Evolutionary conservation across 345 rosid species (phyloP), one percentile per base, ranked within the genome.

Genomic region (Syzygium aqueum): DNA sequence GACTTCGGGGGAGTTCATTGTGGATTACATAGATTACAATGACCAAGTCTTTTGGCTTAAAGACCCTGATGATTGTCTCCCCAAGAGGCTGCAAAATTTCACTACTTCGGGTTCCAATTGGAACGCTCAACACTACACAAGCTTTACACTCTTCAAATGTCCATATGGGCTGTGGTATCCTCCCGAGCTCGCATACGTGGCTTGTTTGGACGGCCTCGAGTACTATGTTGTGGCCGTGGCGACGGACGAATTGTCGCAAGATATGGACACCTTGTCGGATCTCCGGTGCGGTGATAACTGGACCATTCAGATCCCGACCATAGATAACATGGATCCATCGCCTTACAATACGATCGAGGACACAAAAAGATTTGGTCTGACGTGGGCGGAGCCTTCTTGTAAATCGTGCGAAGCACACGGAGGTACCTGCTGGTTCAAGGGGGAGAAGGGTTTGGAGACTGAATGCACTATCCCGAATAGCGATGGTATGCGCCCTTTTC

Each of bases 301-400:
- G n/a, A 84, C 84, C 28, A 78, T 89, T 22, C 13, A 27, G 73
- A 88, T 88, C 25, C 92, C 90, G 40, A 17, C 61, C 54, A 9
- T 8, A 19, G 3, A 54, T 21, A 7, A 1, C 57, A 21, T 9
- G 25, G 21, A 7, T 54, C 17, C 80, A 10, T 86, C 56, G 84
- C 23, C 73, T 2, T 37, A 43, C 33, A 30, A 59, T 88, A 59
- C 65, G 87, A 78, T 52, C 40, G 28, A 7, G 57, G 7, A 6
- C 57, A 19, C 82, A 43, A 43, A 43, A 43, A 43, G 46, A 14
- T 14, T 89, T 22, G 57, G 10, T 49, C 85, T 91, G 73, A 85
- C 77, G 22, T 91, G 92, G 92, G 80, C 8, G 8, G 33, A 37
- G 40, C 91, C 92, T 46, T 10, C 6, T 78, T 89, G 92, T 77